Evolutionary conservation across 2,329 filamentous ascomycete genomes (phyloP).

Genomic region (Fusarium austroafricanum): DNA sequence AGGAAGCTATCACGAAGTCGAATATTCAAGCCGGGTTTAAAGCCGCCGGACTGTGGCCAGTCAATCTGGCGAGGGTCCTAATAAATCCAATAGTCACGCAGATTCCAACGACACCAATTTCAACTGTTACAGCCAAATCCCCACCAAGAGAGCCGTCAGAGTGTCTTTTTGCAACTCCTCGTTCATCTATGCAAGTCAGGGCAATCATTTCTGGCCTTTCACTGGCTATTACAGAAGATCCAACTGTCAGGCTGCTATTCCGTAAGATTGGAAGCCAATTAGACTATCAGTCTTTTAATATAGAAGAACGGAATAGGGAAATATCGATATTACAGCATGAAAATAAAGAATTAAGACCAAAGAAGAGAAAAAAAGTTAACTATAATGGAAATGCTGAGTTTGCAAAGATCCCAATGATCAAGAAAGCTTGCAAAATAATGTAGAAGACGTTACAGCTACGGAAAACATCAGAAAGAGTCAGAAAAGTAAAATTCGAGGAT

Average conservation of each 20-base stretch:
- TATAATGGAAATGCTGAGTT: background rate
- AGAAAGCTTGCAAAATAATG: background rate
- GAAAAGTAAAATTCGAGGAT: background rate
- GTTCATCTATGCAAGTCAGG: background rate
- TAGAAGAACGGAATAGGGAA: background rate
- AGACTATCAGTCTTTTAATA: background rate
- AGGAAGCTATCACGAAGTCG: background rate
- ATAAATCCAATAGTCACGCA: background rate
- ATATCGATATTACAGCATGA: rapidly evolving
- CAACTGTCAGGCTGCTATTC: background rate
- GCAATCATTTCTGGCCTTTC: no score
- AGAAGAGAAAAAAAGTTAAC: background rate
- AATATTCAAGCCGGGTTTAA: background rate
- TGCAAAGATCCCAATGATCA: background rate
- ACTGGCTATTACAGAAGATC: no score
- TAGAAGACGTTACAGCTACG: background rate
- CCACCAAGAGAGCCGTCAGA: background rate
- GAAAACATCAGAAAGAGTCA: background rate
- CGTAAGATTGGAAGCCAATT: background rate
- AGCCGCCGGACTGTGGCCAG: background rate
- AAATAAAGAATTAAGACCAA: background rate
- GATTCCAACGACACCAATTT: background rate
- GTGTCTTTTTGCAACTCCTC: background rate
- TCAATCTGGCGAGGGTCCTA: background rate
- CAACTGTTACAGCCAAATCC: rapidly evolving